Percentiles rank a stretch among this genome's conserved stretches.
These are phyloP conservation scores for Pythium chondricola DNA, from an alignment of 352 stramenopile genomes.

Conservation along the genomic window DNA sequence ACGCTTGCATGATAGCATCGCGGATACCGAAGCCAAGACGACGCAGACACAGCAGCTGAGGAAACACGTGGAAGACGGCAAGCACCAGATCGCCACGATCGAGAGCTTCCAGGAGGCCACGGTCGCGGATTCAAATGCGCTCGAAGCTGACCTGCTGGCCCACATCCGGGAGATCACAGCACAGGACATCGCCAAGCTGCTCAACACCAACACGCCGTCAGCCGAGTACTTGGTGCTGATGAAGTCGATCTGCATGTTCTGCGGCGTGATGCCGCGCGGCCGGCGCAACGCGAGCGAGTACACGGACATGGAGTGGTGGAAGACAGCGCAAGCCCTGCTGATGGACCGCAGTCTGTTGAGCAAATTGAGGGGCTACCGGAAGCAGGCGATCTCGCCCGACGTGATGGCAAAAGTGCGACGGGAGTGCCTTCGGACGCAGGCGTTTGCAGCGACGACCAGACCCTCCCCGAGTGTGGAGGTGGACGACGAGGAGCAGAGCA, in stretches of 20 bases:
- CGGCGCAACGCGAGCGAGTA: constrained; percentile 56
- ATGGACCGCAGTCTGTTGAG: constrained; percentile 72
- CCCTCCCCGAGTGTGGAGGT: constrained; percentile 18
- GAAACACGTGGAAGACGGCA: constrained; percentile 50
- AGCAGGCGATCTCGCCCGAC: constrained; percentile 44
- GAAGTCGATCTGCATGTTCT: constrained; percentile 71
- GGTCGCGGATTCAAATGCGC: constrained; percentile 35
- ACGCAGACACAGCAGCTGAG: constrained; percentile 32
- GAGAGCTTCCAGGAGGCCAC: constrained; percentile 40
- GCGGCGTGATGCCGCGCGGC: constrained; percentile 44
- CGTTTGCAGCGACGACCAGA: constrained; percentile 32
- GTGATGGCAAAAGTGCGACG: constrained; percentile 74
- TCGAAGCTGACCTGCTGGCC: constrained; percentile 55
- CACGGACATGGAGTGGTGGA: constrained; percentile 75
- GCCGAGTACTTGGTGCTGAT: constrained; percentile 51
- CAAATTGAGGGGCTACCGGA: constrained; percentile 43
- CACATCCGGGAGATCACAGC: constrained; percentile 67
- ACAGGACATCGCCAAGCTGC: constrained; percentile 57
- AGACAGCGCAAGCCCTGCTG: constrained; percentile 64
- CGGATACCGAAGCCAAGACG: constrained; percentile 62
- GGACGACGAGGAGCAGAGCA: not conserved
- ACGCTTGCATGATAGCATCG: constrained; percentile 64
- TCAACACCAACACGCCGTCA: constrained; percentile 51
- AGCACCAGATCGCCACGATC: constrained; percentile 44
- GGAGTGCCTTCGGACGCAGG: constrained; percentile 50